Evolutionary conservation across 2,329 filamentous ascomycete genomes (phyloP).

Genomic region (Coniosporium tulheliwenetii): DNA sequence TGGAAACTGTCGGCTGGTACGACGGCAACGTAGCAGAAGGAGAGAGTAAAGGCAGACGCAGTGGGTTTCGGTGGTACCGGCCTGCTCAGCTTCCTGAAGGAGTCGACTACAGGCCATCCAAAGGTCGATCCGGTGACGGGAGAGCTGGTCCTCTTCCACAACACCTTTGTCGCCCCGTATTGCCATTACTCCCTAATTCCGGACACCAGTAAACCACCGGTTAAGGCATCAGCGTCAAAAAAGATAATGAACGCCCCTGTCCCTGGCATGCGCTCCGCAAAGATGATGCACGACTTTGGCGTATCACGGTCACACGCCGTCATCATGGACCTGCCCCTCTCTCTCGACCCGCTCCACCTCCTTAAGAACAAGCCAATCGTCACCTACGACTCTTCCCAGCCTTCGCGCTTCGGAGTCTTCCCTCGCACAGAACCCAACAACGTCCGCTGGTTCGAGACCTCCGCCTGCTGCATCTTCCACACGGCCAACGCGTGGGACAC

Average conservation of each 20-base stretch:
- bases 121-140: conserved; percentile 48
- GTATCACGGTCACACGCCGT: conserved; percentile 47
- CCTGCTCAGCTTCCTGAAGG: conserved; percentile 44
- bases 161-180: conserved; percentile 48
- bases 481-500: conserved; percentile 58
- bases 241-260: conserved; percentile 38
- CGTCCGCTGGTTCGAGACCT: conserved; percentile 53
- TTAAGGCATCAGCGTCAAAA: conserved; percentile 3
- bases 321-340: conserved; percentile 54
- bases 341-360: conserved; percentile 47
- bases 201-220: conserved; percentile 10
- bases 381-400: conserved; percentile 40
- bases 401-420: conserved; percentile 52
- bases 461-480: conserved; percentile 54
- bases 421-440: conserved; percentile 41
- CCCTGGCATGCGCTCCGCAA: conserved; percentile 45
- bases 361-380: conserved; percentile 40
- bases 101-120: conserved; percentile 58
- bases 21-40: conserved; percentile 41
- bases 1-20: conserved; percentile 59
- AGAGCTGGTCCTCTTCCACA: conserved; percentile 53
- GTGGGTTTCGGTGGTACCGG: conserved; percentile 38
- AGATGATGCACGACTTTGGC: conserved; percentile 67
- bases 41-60: conserved; percentile 21
- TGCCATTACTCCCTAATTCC: conserved; percentile 50